Evolutionary conservation across 73 alveolate species (phyloP), one percentile per base, ranked within the genome.

Genomic region (Tetrahymena thermophila): DNA sequence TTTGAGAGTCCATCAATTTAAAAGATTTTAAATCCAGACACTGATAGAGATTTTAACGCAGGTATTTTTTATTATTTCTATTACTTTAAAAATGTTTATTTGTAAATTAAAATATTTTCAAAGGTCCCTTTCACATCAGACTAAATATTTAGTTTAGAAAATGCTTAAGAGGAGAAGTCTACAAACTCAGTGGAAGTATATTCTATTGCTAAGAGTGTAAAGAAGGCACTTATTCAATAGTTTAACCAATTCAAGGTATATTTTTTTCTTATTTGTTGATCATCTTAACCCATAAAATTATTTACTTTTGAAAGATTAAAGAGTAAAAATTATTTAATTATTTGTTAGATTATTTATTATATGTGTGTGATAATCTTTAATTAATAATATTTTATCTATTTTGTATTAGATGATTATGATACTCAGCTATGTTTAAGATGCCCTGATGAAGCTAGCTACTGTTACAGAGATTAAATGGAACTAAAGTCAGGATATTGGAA

Each of bases 401-500:
- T 71, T 71, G 1, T 4, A 1, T 23, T 31, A 71, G 89, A 71
- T n/a, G 89, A 71, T n/a, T 71, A 71, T 71, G 89, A 71, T 31
- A 71, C 35, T 25, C 37, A 71, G 11, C n/a, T 71, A 25, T 71
- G 89, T 25, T 71, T 71, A 25, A 71, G 89, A 71, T 71, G 89
- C 23, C 89, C 89, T 23, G 89, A 71, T 71, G 89, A 71, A 71
- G 89, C 89, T 28, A 71, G 89, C 31, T 71, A 71, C 13, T 71
- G 89, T 71, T 71, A 28, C 11, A 71, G 89, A 71, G 89, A 71
- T 71, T 71, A 71, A 71, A 71, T 71, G 89, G 93, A 94, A 28
- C 38, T 94, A 15, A 94, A 93, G 31, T 9, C 35, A 3, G 94
- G 95, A 40, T 94, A 94, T 94, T 94, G 96, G 96, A 94, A 94